Evolutionary conservation across 1,284 basidiomycete species (phyloP).

Genomic region (Puccinia horiana): DNA sequence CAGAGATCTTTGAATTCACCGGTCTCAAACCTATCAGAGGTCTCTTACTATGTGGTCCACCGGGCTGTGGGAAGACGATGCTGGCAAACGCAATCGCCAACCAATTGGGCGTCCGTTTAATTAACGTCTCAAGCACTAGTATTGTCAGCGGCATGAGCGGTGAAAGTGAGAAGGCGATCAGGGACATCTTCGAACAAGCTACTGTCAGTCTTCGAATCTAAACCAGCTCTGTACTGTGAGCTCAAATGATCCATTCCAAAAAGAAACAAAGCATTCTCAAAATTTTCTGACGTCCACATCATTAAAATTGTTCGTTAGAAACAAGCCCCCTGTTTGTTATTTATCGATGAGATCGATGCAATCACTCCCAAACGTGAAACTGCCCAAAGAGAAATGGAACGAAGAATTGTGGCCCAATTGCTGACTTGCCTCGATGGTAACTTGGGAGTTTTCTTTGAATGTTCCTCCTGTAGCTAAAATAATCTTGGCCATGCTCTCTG

Average conservation of each 20-base stretch:
- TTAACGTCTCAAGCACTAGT: conserved; percentile 87
- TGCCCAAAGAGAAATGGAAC: conserved; percentile 95
- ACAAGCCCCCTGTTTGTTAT: conserved; percentile 82
- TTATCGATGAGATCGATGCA: conserved; percentile 97
- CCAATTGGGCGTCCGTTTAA: conserved; percentile 86
- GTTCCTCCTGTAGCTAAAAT: not conserved
- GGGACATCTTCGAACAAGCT: conserved; percentile 95
- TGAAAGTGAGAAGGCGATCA: conserved; percentile 90
- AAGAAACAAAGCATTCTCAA: not conserved
- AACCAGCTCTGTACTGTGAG: conserved; percentile 23
- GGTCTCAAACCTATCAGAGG: conserved; percentile 90
- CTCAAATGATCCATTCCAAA: not conserved
- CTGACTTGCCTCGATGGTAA: conserved; percentile 95
- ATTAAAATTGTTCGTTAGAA: conserved; percentile 64
- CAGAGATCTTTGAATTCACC: conserved; percentile 89
- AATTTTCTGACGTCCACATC: not conserved
- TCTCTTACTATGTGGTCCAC: conserved; percentile 91
- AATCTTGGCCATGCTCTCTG: too few species aligned
- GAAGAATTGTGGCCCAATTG: conserved; percentile 93
- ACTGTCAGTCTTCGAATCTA: conserved; percentile 64
- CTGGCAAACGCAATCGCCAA: conserved; percentile 90
- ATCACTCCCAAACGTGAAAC: conserved; percentile 97
- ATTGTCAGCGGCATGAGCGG: conserved; percentile 97
- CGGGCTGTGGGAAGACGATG: conserved; percentile 93
- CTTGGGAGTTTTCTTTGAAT: conserved; percentile 51